These are phyloP conservation scores for Chaetomium fimeti DNA, from an alignment of 495 filamentous ascomycete species.

Conservation along the genomic window DNA sequence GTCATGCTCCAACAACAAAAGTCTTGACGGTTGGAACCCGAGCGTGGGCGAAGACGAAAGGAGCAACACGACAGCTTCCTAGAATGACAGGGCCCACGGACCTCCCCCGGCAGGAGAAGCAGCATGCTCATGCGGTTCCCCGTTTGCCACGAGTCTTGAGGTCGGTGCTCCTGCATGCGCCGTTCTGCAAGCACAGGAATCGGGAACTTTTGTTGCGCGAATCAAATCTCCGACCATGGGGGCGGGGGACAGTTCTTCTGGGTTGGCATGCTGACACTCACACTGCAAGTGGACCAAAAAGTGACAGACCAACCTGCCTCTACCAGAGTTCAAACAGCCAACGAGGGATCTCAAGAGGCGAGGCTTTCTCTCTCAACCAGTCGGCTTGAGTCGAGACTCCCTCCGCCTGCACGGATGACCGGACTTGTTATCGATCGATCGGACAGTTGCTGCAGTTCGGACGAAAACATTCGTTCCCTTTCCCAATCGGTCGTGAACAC, in stretches of 20 bases:
- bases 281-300: neutral
- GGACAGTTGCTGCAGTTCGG: neutral
- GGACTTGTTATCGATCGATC: neutral
- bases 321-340: neutral
- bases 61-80: neutral
- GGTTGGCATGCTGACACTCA: neutral
- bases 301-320: neutral
- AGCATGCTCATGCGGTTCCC: neutral
- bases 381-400: neutral
- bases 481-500: neutral
- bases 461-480: neutral
- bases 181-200: slow-evolving; percentile 1
- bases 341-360: neutral
- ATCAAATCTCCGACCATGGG: neutral
- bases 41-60: neutral
- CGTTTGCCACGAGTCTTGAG: neutral
- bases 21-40: neutral
- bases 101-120: neutral
- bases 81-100: neutral
- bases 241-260: neutral
- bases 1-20: neutral
- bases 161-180: neutral
- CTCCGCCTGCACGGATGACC: neutral
- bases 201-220: neutral
- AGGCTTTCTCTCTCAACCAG: neutral